Evolutionary conservation across 1,284 basidiomycete species (phyloP), one percentile per base, ranked within the genome.

Genomic region (Schizopora paradoxa): DNA sequence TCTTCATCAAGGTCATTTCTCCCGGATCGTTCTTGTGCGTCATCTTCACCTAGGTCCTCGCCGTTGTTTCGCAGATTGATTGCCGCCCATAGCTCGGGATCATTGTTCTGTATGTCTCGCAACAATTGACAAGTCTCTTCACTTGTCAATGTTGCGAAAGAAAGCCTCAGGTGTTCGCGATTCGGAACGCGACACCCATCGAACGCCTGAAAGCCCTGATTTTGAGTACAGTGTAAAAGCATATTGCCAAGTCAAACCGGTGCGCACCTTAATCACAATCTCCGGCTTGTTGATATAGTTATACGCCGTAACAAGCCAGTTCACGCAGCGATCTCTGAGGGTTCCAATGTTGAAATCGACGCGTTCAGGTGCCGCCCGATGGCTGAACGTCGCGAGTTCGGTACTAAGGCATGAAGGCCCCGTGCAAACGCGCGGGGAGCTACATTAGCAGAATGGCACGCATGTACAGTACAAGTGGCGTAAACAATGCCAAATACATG

Each of bases 141-240:
- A 37, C 50, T 50, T 11, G 40, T 47, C 10, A 54, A 18, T 23
- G 47, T 47, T 19, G 46, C 40, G n/a, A 51, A 43, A 7, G 51
- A 54, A 2, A 54, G 36, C 23, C 52, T 51, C 41, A 54, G 45
- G 0, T 39, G 27, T 7, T 38, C 6, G 27, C 41, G 14, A 23
- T 41, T 6, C n/a, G n/a, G n/a, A n/a, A n/a, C n/a, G n/a, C n/a
- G n/a, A 33, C 51, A 53, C 19, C 46, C 25, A 25, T 23, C 26
- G 31, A 53, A 54, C 1, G 51, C 53, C 51, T 54, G 21, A 2
- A 8, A 14, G n/a, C n/a, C n/a, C n/a, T n/a, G n/a, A n/a, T n/a
- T n/a, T n/a, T n/a, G n/a, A n/a, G n/a, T n/a, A 31, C 10, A 31
- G 28, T 10, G 14, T 23, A 6, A 16, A 11, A 23, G 29, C 25